Evolutionary conservation across 495 filamentous ascomycete species (phyloP), one percentile per base, ranked within the genome.

Genomic region (Penicillium lividum): DNA sequence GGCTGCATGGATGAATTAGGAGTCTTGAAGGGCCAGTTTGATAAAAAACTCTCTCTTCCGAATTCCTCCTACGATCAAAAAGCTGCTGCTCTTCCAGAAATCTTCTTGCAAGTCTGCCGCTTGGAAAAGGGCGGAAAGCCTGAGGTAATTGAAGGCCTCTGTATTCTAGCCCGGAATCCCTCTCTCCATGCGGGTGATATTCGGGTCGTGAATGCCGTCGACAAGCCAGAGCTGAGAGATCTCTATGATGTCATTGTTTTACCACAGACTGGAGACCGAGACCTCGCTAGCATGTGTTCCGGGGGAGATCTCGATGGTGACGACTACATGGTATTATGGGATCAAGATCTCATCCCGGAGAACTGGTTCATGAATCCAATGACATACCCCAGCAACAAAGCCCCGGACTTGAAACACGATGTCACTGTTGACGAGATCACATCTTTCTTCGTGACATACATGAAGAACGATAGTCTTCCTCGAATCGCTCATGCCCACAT

Each of bases 301-400:
- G 94, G 94, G 3, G 95, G 94, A 5, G 94, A 99, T 69, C 77
- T 99, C 3, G 94, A 99, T 72, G 94, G 94, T 0, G 94, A 99
- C 63, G 95, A 98, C 67, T 99, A 89, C 66, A 82, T 97, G 27
- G 88, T 98, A 18, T 89, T 97, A 36, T 99, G 94, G 94, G 92
- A 99, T 62, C 64, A 78, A 34, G 82, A 87, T 45, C 77, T 99
- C 5, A 70, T 93, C 28, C 92, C 92, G 3, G 44, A 54, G 0
- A 75, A 88, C 48, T 90, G 85, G 82, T 88, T 92, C 56, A 72
- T 83, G 34, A 69, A 78, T 3, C 88, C 93, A 0, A 96, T 97
- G 91, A 76, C 86, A 52, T 93, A 89, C 64, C 76, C 74, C 0
- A 71, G 81, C 3, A 78, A 82, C 4, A 69, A 73, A 15, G 75